These are phyloP conservation scores for Picochlorum sp. DNA, from an alignment of 139 green algal species.

Conservation along the genomic window DNA sequence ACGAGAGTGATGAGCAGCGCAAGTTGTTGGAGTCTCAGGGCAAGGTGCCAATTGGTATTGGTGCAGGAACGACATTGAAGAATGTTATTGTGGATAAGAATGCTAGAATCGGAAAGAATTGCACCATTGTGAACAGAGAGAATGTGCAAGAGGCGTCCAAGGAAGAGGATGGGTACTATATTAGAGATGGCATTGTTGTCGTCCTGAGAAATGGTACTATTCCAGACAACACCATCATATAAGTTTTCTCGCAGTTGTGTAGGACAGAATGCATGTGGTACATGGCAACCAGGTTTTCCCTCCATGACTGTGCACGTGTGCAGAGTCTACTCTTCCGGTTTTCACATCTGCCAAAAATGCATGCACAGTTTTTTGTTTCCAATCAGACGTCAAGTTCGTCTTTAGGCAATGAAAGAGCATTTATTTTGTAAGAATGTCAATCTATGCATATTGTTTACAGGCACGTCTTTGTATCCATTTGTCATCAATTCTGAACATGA, in stretches of 20 bases:
- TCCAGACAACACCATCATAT: constrained; percentile 68
- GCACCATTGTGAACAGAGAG: constrained; percentile 78
- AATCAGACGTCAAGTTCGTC: too few relatives aligned
- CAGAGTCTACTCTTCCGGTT: neutral
- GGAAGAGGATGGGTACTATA: constrained; percentile 86
- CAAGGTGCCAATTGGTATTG: constrained; percentile 88
- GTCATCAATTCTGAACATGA: too few relatives aligned
- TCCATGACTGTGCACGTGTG: neutral
- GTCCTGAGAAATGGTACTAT: constrained; percentile 81
- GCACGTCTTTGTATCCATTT: too few relatives aligned
- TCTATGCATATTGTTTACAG: constrained; percentile 1
- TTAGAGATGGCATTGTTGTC: constrained; percentile 91
- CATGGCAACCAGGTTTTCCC: neutral
- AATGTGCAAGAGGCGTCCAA: constrained; percentile 78
- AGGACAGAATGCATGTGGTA: constrained; percentile 1
- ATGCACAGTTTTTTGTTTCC: too few relatives aligned
- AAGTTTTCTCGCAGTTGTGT: constrained; percentile 17
- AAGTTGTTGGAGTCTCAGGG: constrained; percentile 47
- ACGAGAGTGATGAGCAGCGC: constrained; percentile 82
- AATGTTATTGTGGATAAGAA: constrained; percentile 99
- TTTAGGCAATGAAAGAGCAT: constrained; percentile 1
- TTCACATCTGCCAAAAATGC: constrained; percentile 1
- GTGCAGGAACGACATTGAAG: constrained; percentile 56
- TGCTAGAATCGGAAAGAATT: constrained; percentile 85
- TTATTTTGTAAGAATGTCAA: neutral